phyloP scores from a whole-genome alignment of 306 rosid species.

The barrel medic (Medicago truncatula) region MtrunA17r5.0-ANR NC_053047.1:3721501-3722000 shows the following conservation, averaged over 20 bases:
- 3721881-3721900: too few relatives aligned
- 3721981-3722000: conserved; percentile 14
- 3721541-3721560: conserved; percentile 69
- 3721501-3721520: conserved; percentile 41
- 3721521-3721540: conserved; percentile 70
- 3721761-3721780: too few relatives aligned
- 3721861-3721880: too few relatives aligned
- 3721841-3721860: too few relatives aligned
- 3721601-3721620: conserved; percentile 64
- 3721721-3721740: background rate
- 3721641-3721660: conserved; percentile 79
- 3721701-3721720: conserved; percentile 34
- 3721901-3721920: too few relatives aligned
- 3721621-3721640: conserved; percentile 59
- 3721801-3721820: too few relatives aligned
- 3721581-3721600: conserved; percentile 85
- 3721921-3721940: too few relatives aligned
- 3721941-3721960: background rate
- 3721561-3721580: conserved; percentile 79
- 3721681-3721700: conserved; percentile 60
- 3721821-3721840: too few relatives aligned
- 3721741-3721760: background rate
- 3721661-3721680: conserved; percentile 64
- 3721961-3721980: background rate
- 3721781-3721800: too few relatives aligned